Base-by-base conservation (phyloP, 164 flowering plant species). In the Chloranthus sessilifolius region DNA sequence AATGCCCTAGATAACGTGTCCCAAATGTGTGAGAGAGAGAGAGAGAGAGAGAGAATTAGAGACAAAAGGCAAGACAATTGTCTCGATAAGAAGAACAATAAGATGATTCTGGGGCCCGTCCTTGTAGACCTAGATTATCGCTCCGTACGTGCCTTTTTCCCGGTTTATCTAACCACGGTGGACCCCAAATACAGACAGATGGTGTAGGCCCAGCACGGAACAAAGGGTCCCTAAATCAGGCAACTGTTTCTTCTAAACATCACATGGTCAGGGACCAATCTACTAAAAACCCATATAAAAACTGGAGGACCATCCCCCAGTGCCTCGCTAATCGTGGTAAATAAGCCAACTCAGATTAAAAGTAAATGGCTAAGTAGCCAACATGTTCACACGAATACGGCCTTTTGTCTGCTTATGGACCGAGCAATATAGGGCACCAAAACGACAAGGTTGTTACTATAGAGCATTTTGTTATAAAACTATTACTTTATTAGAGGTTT, bases 11-110 rank as follows among this genome's bases (percentile, higher is more conserved):
- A n/a, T n/a, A n/a, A n/a, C n/a, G n/a, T n/a, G n/a, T n/a, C n/a
- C n/a, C n/a, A n/a, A n/a, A n/a, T n/a, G n/a, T n/a, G n/a, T n/a
- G n/a, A n/a, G 20, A 39, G 43, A 37, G 15, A 12, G 7, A 21
- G 11, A 24, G 25, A 33, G 19, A 46, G 26, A 42, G 29, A 50
- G 55, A 56, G 65, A 57, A 53, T 64, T 37, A 60, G 60, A 50
- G 66, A 68, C 68, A 49, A 71, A 59, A 55, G 52, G 63, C 47
- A 61, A 55, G 68, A 65, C 75, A 65, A 62, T 36, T 30, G 56
- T 62, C 50, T 61, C 34, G 58, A 53, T 27, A 47, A 14, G 39
- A 46, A 58, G 8, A 41, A 16, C 26, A 41, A 23, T 20, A 50
- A 42, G 64, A 60, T 67, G 62, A 36, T 71, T 64, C 62, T n/a